Conservation (phyloP, 768 basidiomycete genomes). For the Rhodotorula taiwanensis region DNA sequence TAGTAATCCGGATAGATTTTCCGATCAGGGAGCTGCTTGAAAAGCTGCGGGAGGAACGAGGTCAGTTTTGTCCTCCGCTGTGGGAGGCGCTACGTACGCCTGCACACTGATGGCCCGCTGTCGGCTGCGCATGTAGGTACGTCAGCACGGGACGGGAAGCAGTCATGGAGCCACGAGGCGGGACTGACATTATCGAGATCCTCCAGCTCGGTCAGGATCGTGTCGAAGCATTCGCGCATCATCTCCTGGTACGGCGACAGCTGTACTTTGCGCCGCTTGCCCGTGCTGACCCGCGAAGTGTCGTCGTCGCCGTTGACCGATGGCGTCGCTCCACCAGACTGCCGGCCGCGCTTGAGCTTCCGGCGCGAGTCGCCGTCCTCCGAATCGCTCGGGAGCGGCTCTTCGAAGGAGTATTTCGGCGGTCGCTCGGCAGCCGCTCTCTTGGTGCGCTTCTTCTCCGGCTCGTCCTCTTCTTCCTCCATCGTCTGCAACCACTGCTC, state of each 20-base stretch:
- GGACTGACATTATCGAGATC: conserved; percentile 29
- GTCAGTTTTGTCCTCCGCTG: neutral
- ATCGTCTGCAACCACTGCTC: conserved; percentile 81
- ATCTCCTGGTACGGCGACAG: conserved; percentile 37
- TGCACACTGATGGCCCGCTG: conserved; percentile 42
- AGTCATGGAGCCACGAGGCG: neutral
- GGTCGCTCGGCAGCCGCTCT: conserved; percentile 6
- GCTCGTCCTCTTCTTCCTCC: conserved; percentile 22
- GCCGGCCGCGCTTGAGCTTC: conserved; percentile 45
- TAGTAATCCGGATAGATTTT: conserved; percentile 63
- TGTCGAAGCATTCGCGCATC: conserved; percentile 43
- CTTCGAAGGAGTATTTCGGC: conserved; percentile 38
- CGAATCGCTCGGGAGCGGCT: conserved; percentile 46
- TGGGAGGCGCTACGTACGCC: conserved; percentile 6
- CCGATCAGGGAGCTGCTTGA: conserved; percentile 71
- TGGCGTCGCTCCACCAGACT: conserved; percentile 69
- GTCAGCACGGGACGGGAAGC: neutral
- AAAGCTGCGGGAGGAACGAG: conserved; percentile 53
- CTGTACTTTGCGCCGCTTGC: conserved; percentile 42
- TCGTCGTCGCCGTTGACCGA: conserved; percentile 62
- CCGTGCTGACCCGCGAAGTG: conserved; percentile 49
- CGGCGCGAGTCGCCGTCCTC: neutral
- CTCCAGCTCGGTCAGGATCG: conserved; percentile 43
- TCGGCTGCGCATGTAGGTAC: conserved; percentile 50
- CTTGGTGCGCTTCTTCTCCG: conserved; percentile 12